Evolutionary conservation across 108 stramenopile species (phyloP), one percentile per base, ranked within the genome.

Genomic region (Nitzschia putrida): DNA sequence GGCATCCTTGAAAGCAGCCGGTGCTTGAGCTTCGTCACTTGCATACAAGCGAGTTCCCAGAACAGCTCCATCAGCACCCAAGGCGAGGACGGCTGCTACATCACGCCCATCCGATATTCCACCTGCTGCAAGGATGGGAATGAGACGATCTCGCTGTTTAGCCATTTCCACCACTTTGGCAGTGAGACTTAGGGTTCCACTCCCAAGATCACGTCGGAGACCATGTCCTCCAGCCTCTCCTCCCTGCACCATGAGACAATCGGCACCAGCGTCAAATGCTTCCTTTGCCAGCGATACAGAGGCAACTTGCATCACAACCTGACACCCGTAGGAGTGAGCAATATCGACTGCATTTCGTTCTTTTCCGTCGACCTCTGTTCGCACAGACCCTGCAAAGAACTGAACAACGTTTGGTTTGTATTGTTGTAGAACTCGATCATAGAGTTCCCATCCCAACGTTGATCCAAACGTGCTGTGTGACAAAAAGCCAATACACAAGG

Each of bases 181-280:
- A 8, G 82, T 75, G 29, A 92, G 68, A 29, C 83, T 61, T 71
- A 90, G 68, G 16, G 92, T 83, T 13, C 84, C 82, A 41, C 64
- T 80, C 45, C 87, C 88, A 16, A 89, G 41, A 20, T 88, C 87
- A n/a, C 87, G 81, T 21, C 91, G 73, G 1, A 88, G 64, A 0
- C 92, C 88, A 74, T 93, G 88, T 16, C 92, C 92, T 45, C 92
- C 92, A 1, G 89, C 88, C 56, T 93, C 92, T 10, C 70, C 64
- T 29, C 92, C 92, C 61, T 90, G 92, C 42, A 85, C 89, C 55
- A 88, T 74, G 24, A 93, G 71, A 43, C 78, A 80, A 79, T 93
- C 84, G 10, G 82, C 87, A 10, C 87, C 83, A 37, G 66, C 74
- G 10, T 66, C 59, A 10, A 88, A 51, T 20, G 87, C 89, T 20